Percentiles rank a stretch among this genome's conserved stretches.
These are phyloP conservation scores for Cenchrus americanus DNA, from an alignment of 176 grass and related monocot genomes.

Conservation along the genomic window DNA sequence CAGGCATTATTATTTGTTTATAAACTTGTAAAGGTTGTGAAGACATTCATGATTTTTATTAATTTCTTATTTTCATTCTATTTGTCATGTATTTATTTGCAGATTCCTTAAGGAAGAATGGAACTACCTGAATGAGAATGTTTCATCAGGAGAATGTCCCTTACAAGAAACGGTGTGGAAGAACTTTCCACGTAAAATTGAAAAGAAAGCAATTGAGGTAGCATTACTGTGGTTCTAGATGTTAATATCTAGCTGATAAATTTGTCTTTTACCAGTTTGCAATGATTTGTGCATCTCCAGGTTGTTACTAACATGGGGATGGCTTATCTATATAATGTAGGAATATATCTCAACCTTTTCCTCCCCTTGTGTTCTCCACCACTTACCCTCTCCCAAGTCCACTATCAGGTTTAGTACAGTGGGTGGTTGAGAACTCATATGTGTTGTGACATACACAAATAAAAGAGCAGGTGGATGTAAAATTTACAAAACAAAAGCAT, in stretches of 20 bases:
- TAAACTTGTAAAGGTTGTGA: not conserved
- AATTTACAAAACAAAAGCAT: not conserved
- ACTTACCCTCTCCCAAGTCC: not conserved
- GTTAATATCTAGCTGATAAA: slow-evolving; percentile 1
- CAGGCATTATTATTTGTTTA: not conserved
- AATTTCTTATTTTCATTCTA: slow-evolving; percentile 31
- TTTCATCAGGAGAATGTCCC: slow-evolving; percentile 48
- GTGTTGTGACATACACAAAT: not conserved
- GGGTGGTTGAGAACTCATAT: not conserved
- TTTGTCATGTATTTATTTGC: slow-evolving; percentile 27
- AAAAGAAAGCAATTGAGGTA: not conserved
- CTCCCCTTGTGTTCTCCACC: not conserved
- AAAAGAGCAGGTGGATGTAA: not conserved
- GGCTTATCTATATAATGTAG: not conserved
- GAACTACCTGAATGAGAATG: slow-evolving; percentile 62
- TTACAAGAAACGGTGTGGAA: slow-evolving; percentile 64
- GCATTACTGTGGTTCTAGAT: not conserved
- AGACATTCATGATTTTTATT: not conserved
- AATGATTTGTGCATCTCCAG: not conserved
- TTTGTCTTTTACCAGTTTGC: not conserved
- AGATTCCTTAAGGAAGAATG: slow-evolving; percentile 90
- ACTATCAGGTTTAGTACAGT: not conserved
- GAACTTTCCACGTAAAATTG: slow-evolving; percentile 67
- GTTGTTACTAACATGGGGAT: not conserved
- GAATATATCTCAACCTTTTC: not conserved